These are phyloP conservation scores for Pilatotrama ljubarskyi DNA, from an alignment of 768 basidiomycete genomes.

Conservation along the genomic window DNA sequence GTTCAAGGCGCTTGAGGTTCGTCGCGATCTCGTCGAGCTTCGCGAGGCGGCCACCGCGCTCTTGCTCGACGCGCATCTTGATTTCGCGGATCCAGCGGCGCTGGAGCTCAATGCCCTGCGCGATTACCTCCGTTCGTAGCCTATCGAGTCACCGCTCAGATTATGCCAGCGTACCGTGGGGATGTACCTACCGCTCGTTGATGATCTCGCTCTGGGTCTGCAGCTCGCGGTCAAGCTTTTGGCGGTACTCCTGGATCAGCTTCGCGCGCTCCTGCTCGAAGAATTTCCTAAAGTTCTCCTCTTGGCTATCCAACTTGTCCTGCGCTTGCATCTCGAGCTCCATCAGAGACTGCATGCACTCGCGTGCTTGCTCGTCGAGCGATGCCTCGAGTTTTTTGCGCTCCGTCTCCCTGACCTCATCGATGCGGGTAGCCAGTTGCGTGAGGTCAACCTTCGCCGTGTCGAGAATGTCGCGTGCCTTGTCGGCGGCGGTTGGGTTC, in stretches of 20 bases:
- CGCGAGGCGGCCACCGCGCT: constrained; percentile 92
- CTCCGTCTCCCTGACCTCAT: constrained; percentile 80
- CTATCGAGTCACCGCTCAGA: constrained; percentile 39
- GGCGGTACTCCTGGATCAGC: constrained; percentile 77
- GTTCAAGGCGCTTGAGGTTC: constrained; percentile 87
- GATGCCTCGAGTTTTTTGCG: constrained; percentile 59
- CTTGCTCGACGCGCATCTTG: constrained; percentile 93
- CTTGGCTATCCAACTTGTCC: constrained; percentile 81
- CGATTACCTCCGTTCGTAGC: constrained; percentile 90
- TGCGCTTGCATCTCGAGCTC: constrained; percentile 85
- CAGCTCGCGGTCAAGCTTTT: constrained; percentile 84
- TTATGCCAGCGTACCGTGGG: not conserved
- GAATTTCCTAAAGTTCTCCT: constrained; percentile 80
- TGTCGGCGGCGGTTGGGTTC: constrained; percentile 63
- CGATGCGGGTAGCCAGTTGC: constrained; percentile 72
- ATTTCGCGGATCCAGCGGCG: constrained; percentile 95
- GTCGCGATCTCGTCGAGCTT: constrained; percentile 93
- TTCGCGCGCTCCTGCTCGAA: constrained; percentile 76
- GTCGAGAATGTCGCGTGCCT: constrained; percentile 75
- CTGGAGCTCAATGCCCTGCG: constrained; percentile 97
- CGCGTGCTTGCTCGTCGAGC: constrained; percentile 81
- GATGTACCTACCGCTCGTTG: constrained; percentile 75
- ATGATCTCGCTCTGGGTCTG: constrained; percentile 88
- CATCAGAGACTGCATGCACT: constrained; percentile 79
- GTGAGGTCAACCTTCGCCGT: constrained; percentile 81